Base-by-base conservation (phyloP, 1,139 yeast species). In the Scheffersomyces titani region DNA sequence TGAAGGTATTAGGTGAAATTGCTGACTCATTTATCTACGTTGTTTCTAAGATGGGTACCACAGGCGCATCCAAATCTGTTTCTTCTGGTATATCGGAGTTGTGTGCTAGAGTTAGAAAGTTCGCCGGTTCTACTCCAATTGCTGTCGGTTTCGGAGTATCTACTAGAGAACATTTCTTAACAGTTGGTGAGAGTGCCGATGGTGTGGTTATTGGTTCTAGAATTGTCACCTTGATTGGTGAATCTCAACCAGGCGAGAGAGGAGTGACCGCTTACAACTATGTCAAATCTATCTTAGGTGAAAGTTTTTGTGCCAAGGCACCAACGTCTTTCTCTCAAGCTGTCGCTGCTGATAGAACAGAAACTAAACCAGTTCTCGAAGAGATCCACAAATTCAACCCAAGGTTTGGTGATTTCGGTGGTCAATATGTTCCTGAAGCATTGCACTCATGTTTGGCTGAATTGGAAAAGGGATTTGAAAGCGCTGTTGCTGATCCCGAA, bases 71-170 rank as follows among this genome's bases (percentile, higher is more conserved):
- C 21, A 81, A 84, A 18, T 75, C 84, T 47, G 87, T 94, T 54
- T 84, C 90, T 49, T 70, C 78, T 6, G 88, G 88, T 62, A 83
- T 93, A 57, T 86, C 87, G 44, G 85, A 80, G 50, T 82, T 94
- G 61, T 86, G 96, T 65, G 80, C 80, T 48, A 85, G 93, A 65
- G 96, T 96, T 18, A 85, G 96, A 69, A 80, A 84, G 61, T 82
- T 84, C 68, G 84, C 96, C 11, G 83, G 80, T 51, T 87, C 86
- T 52, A 89, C 85, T 47, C 98, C 98, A 30, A 74, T 94, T 60
- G 98, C 98, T 20, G 98, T 96, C 52, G 99, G 99, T 0, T 94
- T 94, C 68, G 99, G 99, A 71, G 96, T 94, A 56, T 86, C 96
- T 49, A 94, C 96, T 11, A 86, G 97, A 75, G 97, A 92, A 61